Base-by-base conservation (phyloP, 1,139 yeast genomes). In the Pichia sorboxylosa region DNA sequence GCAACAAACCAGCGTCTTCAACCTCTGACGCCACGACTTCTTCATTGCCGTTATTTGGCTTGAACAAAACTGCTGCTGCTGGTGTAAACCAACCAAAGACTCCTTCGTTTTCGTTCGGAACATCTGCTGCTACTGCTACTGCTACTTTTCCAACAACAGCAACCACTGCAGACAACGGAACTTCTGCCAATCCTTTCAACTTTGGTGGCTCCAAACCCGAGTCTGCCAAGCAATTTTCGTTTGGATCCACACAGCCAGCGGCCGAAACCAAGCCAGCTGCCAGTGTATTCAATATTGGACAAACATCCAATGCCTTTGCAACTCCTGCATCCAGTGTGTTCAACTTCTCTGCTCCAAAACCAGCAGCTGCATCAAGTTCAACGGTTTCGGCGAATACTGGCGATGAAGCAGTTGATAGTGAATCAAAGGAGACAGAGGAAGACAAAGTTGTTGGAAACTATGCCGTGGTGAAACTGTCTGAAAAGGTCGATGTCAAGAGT, bases 401-500 rank as follows among this genome's bases (percentile, higher is more conserved):
- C 19, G 26, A 41, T 20, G 30, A 31, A 5, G 25, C 40, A 2
- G 35, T 30, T 11, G 42, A 35, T 9, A 38, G 33, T 15, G 46
- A 40, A 10, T 45, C 41, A 6, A 51, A 45, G 6, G 45, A 43
- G 18, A 58, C 44, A 1, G 60, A 55, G 35, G 67, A 60, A 31
- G 63, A 57, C 35, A 68, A 63, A 16, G 72, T 57, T 5, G 55
- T 60, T 14, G 61, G 66, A 13, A 58, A 64, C 35, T 71, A 70
- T 44, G 69, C 73, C 0, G 57, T 66, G 19, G 69, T 65, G 4
- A 58, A 63, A 31, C 54, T 73, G 32, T 56, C 62, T 7, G 63
- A 69, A 17, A 63, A 65, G 37, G 59, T 69, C 11, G 69, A 70
- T 13, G 66, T 59, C 16, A 60, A 67, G 42, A 81, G 92, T 4